Base-by-base conservation (phyloP, 148 eudicot species). In the Gaultheria prostrata region DNA sequence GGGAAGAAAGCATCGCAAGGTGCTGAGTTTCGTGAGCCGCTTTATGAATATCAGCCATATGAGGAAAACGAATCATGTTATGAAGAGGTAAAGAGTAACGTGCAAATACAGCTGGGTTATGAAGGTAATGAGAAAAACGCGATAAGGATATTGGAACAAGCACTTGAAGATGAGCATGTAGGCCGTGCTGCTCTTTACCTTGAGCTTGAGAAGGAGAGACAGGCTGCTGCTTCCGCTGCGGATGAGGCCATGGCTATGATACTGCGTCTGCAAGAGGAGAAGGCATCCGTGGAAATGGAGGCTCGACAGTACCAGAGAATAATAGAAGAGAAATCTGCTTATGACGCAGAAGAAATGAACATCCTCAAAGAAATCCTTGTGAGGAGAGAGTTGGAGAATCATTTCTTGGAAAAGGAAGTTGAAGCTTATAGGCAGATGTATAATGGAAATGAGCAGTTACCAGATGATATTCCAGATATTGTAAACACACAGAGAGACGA, bases 191-290 rank as follows among this genome's bases (percentile, higher is more conserved):
- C 96, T 18, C 93, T 97, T 71, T 91, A 85, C 84, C 83, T 90
- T 72, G 99, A 97, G 83, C 92, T 97, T 72, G 99, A 94, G 86
- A 91, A 97, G 89, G 99, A 97, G 87, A 92, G 98, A 85, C 90
- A 77, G 88, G 96, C 99, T 77, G 95, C 99, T 82, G 98, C 98
- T 53, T 88, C 90, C 77, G 98, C 98, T 83, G 95, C 99, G 8
- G 98, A 97, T 86, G 99, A 97, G 88, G 98, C 99, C 51, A 97
- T 97, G 98, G 91, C 99, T 80, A 97, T 97, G 98, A 97, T 97
- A 83, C 85, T 89, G 50, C 95, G 96, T 24, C 85, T 95, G 21
- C 97, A 94, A 83, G 95, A 94, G 82, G 99, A 97, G 89, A 97
- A 97, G 86, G 98, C 96, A 82, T 89, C 97, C 43, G 83, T 94